phyloP scores from a whole-genome alignment of 1,284 basidiomycete genomes.

The Puccinia horiana region DNA sequence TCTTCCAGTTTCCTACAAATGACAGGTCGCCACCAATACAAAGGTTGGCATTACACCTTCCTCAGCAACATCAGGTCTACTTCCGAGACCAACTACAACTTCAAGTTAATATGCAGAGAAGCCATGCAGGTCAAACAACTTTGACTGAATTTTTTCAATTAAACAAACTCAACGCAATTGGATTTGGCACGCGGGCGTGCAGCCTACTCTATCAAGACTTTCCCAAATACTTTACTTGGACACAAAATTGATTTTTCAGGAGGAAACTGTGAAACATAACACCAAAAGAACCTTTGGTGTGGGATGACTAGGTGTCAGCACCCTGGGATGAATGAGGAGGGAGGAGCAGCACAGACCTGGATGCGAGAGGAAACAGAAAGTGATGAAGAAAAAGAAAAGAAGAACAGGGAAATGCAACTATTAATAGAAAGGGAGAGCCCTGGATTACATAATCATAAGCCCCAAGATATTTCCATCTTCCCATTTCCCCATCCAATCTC shows the following conservation, averaged over 20 bases:
- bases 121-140: background rate
- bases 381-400: too few species aligned
- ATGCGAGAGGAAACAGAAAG: too few species aligned
- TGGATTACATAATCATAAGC: too few species aligned
- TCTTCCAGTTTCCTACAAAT: background rate
- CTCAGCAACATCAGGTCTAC: background rate
- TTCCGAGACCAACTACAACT: background rate
- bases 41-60: background rate
- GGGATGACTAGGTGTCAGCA: too few species aligned
- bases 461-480: too few species aligned
- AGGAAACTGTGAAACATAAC: too few species aligned
- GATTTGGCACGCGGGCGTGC: background rate
- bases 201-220: background rate
- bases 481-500: too few species aligned
- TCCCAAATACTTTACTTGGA: background rate
- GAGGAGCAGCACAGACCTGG: too few species aligned
- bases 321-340: too few species aligned
- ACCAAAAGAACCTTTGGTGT: too few species aligned
- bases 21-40: background rate
- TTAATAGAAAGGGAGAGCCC: too few species aligned
- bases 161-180: background rate
- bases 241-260: background rate
- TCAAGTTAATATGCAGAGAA: background rate
- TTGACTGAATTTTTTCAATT: conserved; percentile 12
- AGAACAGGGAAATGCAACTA: too few species aligned